Evolutionary conservation across 176 grass and related monocot genomes (phyloP), one percentile per base, ranked within the genome.

Genomic region (Rhynchospora tenuis): DNA sequence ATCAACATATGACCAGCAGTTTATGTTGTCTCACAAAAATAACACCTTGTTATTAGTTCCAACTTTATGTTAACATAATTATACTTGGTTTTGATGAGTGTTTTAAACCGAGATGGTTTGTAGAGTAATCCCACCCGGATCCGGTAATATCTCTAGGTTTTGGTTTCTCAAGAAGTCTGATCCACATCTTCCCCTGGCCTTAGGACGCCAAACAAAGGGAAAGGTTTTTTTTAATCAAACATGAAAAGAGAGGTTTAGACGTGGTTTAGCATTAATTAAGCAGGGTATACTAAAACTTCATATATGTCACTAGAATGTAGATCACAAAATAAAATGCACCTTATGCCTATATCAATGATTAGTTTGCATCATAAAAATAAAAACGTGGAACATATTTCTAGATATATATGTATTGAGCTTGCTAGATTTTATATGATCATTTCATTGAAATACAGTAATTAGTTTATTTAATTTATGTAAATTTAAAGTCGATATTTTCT

Each of bases 141-240:
- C 56, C 55, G 75, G 56, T 81, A 61, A 64, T 22, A 79, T 59
- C 57, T 64, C 78, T 63, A 81, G 78, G 78, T 81, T 63, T 81
- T 81, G 78, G 42, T 62, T 80, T 61, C 56, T 60, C 57, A 60
- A 15, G 50, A 63, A 81, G 38, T 44, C 14, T 81, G 78, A 81
- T 44, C 78, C 78, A 81, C 78, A 81, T 47, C 33, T 81, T 38
- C 42, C 42, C 9, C 68, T 73, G 69, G n/a, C 69, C 19, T 1
- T 14, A 19, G 42, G 69, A 71, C 67, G 19, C 67, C 69, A 73
- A 73, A 38, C 33, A 71, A 71, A 47, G 29, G n/a, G 38, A 19
- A 72, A 24, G 33, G 33, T 9, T 73, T 22, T 72, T 47, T 19
- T 47, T 48, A 47, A 73, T 48, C 12, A 29, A 64, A 64, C 15